These are phyloP conservation scores for Fusarium chlamydosporum DNA, from an alignment of 2,329 filamentous ascomycete genomes.

Conservation along the genomic window DNA sequence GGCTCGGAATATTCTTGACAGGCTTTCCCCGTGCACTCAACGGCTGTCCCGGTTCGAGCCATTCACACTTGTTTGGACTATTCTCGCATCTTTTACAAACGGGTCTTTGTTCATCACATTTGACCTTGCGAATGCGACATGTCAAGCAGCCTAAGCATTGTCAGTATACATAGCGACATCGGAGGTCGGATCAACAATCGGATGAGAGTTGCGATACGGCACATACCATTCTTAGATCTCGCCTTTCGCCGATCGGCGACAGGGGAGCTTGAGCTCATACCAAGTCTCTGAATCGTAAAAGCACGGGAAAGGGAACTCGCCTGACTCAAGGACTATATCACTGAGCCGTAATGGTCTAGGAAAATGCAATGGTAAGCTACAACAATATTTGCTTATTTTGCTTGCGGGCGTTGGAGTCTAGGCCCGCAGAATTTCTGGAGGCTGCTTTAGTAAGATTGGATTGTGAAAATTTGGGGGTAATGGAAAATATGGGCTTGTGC, in stretches of 20 bases:
- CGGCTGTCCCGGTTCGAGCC: slow-evolving; percentile 36
- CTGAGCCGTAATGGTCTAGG: neutral
- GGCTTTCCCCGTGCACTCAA: slow-evolving; percentile 20
- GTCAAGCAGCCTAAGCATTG: slow-evolving; percentile 36
- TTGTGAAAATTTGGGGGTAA: neutral
- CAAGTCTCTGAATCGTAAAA: slow-evolving; percentile 9
- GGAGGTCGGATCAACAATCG: neutral
- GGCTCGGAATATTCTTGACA: neutral
- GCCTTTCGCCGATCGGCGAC: slow-evolving; percentile 33
- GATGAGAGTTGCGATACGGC: neutral
- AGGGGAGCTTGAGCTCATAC: slow-evolving; percentile 20
- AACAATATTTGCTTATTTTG: neutral
- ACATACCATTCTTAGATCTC: slow-evolving; percentile 44
- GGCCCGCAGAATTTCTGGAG: neutral
- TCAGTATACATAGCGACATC: neutral
- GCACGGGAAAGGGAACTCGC: neutral
- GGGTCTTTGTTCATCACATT: slow-evolving; percentile 42
- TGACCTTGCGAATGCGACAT: slow-evolving; percentile 46
- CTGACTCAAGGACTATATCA: slow-evolving; percentile 12
- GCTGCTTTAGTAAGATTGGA: neutral
- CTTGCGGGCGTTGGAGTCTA: slow-evolving; percentile 2
- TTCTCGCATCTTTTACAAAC: slow-evolving; percentile 41
- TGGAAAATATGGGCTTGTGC: neutral
- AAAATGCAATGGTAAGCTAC: neutral
- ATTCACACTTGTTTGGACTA: slow-evolving; percentile 41